Evolutionary conservation across 176 grass and related monocot genomes (phyloP).

Genomic region (Zizania latifolia): DNA sequence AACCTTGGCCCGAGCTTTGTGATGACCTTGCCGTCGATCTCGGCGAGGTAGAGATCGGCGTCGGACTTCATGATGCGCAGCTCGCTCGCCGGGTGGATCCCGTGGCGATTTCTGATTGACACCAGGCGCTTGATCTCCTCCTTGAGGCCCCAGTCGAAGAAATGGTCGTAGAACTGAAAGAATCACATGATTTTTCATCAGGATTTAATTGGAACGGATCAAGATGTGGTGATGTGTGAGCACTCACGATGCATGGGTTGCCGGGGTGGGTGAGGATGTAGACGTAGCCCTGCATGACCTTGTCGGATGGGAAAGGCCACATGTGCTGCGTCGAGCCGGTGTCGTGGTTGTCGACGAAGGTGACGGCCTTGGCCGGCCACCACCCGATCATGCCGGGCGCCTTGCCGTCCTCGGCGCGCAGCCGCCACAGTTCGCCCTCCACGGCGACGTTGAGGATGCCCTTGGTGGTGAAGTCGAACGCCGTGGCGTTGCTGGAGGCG

Average conservation of each 20-base stretch:
- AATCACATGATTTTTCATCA: not conserved
- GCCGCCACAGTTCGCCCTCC: constrained; percentile 50
- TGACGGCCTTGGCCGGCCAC: constrained; percentile 64
- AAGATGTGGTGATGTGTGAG: not conserved
- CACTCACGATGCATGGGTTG: constrained; percentile 71
- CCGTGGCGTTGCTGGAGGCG: constrained; percentile 11
- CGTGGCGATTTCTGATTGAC: constrained; percentile 42
- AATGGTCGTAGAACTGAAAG: constrained; percentile 73
- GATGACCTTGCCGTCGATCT: constrained; percentile 60
- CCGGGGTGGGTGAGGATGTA: constrained; percentile 91
- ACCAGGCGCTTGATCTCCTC: constrained; percentile 48
- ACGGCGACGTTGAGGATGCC: constrained; percentile 68
- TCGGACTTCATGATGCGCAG: constrained; percentile 57
- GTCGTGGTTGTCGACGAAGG: constrained; percentile 86
- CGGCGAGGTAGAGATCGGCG: constrained; percentile 58
- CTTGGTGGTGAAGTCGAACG: constrained; percentile 81
- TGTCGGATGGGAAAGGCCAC: constrained; percentile 74
- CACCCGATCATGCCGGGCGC: constrained; percentile 69
- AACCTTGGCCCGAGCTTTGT: constrained; percentile 50
- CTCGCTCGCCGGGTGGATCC: constrained; percentile 45
- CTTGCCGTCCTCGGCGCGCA: constrained; percentile 46
- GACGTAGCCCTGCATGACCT: constrained; percentile 90
- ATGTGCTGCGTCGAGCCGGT: constrained; percentile 72
- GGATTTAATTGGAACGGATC: too few species aligned
- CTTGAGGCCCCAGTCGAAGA: constrained; percentile 63